These are phyloP conservation scores for Pichia phayaonensis DNA, from an alignment of 805 yeast genomes.

Conservation along the genomic window DNA sequence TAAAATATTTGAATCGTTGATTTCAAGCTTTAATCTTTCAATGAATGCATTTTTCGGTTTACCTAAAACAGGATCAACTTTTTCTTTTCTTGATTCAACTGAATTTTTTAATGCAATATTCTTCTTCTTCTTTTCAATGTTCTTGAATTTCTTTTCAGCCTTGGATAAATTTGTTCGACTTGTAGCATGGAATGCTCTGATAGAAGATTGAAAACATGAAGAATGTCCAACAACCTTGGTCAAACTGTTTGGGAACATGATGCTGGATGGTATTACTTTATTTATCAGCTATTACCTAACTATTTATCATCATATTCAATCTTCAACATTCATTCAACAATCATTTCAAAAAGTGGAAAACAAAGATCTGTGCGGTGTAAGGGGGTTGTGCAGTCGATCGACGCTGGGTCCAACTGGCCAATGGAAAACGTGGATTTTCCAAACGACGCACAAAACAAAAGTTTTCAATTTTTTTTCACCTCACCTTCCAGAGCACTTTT, in stretches of 20 bases:
- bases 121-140: constrained; percentile 21
- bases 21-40: constrained; percentile 54
- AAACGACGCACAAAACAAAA: constrained; percentile 6
- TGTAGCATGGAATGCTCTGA: constrained; percentile 4
- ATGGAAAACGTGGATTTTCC: neutral
- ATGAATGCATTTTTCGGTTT: constrained; percentile 58
- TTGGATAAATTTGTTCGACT: constrained; percentile 8
- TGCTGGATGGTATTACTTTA: neutral
- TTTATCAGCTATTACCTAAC: neutral
- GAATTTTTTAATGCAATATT: constrained; percentile 23
- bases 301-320: neutral
- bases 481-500: neutral
- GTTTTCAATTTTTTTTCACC: neutral
- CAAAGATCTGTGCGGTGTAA: constrained; percentile 5
- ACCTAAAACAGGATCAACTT: constrained; percentile 84
- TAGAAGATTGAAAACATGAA: neutral
- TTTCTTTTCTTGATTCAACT: constrained; percentile 20
- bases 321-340: neutral
- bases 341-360: neutral
- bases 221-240: neutral
- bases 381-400: constrained; percentile 7
- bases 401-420: neutral
- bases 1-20: constrained; percentile 58
- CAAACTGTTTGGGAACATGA: neutral
- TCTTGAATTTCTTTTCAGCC: constrained; percentile 11